Evolutionary conservation across 805 yeast genomes (phyloP).

Genomic region (Kazachstania bromeliacearum): DNA sequence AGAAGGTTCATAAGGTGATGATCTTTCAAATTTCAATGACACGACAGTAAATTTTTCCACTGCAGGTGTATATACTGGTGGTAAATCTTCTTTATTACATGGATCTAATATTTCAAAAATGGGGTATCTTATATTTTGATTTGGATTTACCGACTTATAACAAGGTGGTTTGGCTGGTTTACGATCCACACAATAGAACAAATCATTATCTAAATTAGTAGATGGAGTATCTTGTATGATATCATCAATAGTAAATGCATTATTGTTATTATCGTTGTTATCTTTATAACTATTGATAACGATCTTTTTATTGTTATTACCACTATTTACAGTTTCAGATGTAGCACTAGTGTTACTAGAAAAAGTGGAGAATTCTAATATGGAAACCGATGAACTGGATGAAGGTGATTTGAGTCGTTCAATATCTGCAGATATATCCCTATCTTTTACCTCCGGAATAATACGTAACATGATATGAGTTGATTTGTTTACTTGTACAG

Average conservation of each 20-base stretch:
- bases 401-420: neutral
- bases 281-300: too few species aligned
- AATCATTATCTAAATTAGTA: slow-evolving; percentile 6
- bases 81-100: slow-evolving; percentile 24
- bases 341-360: neutral
- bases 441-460: too few species aligned
- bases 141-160: slow-evolving; percentile 21
- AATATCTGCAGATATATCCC: too few species aligned
- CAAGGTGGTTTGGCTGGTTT: slow-evolving; percentile 29
- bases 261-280: too few species aligned
- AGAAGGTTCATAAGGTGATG: slow-evolving; percentile 65
- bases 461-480: too few species aligned
- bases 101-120: slow-evolving; percentile 34
- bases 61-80: slow-evolving; percentile 64
- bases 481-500: too few species aligned
- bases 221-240: too few species aligned
- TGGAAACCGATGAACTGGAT: neutral
- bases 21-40: slow-evolving; percentile 63
- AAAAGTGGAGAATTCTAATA: neutral
- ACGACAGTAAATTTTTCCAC: slow-evolving; percentile 50
- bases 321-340: neutral
- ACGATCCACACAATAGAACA: slow-evolving; percentile 30
- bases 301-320: too few species aligned
- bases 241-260: too few species aligned
- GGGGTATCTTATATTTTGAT: slow-evolving; percentile 25